Percentiles rank a stretch among this genome's conserved stretches.
phyloP scores from a whole-genome alignment of 352 stramenopile species.

The Pythium chondricola region DNA sequence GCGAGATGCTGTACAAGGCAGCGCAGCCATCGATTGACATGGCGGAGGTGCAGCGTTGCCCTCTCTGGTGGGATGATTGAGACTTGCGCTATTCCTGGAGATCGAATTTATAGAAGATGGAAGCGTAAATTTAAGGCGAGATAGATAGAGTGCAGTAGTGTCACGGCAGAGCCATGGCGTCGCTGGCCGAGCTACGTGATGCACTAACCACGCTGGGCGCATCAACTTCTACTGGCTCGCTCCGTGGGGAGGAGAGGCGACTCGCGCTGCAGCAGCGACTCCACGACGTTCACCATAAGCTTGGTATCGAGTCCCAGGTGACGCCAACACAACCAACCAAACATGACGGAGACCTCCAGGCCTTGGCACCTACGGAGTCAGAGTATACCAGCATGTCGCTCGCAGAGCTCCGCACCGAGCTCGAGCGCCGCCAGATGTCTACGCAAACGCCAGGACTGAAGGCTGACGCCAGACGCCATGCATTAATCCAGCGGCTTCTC shows the following conservation, averaged over 20 bases:
- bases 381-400: constrained; percentile 18
- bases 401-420: constrained; percentile 26
- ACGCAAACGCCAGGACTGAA: constrained; percentile 41
- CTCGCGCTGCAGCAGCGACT: constrained; percentile 27
- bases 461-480: constrained; percentile 34
- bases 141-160: neutral
- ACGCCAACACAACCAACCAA: neutral
- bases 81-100: too few species aligned
- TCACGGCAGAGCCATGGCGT: neutral
- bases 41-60: too few species aligned
- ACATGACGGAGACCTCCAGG: too few species aligned
- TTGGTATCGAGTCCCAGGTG: neutral
- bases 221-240: constrained; percentile 27
- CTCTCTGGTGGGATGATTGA: too few species aligned
- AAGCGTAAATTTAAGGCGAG: neutral
- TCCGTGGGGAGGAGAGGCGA: constrained; percentile 29
- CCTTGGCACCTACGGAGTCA: neutral
- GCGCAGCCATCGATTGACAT: too few species aligned
- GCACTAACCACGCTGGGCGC: constrained; percentile 24
- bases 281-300: neutral
- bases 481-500: constrained; percentile 35
- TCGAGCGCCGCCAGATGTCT: constrained; percentile 26
- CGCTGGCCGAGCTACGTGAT: constrained; percentile 25
- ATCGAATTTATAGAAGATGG: too few species aligned
- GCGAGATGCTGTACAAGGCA: neutral